These are phyloP conservation scores for Rhizopogon vulgaris DNA, from an alignment of 768 basidiomycete species.

Conservation along the genomic window DNA sequence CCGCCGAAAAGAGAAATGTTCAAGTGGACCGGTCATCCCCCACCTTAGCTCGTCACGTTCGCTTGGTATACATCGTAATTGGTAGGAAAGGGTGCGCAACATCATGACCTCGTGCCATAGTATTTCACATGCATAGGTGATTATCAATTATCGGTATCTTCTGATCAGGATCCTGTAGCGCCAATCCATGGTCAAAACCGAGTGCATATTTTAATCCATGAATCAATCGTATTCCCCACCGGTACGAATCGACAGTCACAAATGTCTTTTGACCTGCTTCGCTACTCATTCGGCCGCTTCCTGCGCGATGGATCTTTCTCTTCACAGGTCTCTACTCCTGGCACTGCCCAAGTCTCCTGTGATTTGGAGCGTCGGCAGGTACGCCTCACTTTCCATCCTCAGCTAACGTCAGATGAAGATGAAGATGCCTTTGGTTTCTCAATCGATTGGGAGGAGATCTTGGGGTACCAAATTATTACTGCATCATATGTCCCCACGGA, in stretches of 20 bases:
- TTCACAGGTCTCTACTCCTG: constrained; percentile 19
- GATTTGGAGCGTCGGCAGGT: constrained; percentile 25
- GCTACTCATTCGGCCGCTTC: constrained; percentile 31
- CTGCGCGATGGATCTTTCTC: constrained; percentile 30
- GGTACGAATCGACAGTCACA: no score
- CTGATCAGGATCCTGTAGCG: neutral
- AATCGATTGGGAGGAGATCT: neutral
- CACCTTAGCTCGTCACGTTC: neutral
- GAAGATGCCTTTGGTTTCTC: neutral
- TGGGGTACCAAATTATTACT: neutral
- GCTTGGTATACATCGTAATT: neutral
- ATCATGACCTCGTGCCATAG: neutral
- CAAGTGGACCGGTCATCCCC: constrained; percentile 18
- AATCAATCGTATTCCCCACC: no score
- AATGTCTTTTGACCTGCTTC: constrained; percentile 12
- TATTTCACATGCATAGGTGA: neutral
- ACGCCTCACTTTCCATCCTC: constrained; percentile 21
- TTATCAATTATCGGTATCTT: neutral
- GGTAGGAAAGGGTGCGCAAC: neutral
- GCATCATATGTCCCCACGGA: constrained; percentile 15
- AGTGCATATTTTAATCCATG: neutral
- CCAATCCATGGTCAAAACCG: neutral
- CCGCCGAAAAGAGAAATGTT: constrained; percentile 20
- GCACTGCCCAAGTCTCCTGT: constrained; percentile 26
- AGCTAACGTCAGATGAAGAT: constrained; percentile 2